Evolutionary conservation across 78 protist genomes (phyloP).

Genomic region (Isochrysis galbana): DNA sequence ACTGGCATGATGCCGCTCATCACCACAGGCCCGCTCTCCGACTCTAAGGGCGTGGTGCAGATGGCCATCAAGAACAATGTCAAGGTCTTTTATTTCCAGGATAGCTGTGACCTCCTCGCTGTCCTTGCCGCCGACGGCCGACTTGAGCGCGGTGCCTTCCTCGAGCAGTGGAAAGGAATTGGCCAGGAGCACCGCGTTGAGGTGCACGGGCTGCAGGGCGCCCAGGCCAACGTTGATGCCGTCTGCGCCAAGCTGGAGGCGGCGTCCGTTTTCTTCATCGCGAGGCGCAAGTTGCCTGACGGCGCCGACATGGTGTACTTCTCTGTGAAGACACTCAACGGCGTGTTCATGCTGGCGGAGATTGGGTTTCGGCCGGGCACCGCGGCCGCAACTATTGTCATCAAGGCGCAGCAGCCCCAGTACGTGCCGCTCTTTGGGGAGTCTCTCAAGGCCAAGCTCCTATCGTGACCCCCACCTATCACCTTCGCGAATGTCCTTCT

Average conservation of each 20-base stretch:
- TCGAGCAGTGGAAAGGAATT: conserved; percentile 1
- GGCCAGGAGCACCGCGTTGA: background rate
- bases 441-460: background rate
- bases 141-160: background rate
- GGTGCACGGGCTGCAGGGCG: background rate
- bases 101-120: background rate
- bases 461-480: background rate
- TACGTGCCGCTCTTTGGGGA: background rate
- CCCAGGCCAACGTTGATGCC: background rate
- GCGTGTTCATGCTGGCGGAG: conserved; percentile 22
- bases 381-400: background rate
- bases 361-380: background rate
- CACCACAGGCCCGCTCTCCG: background rate
- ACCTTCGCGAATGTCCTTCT: too few species aligned
- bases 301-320: conserved; percentile 14
- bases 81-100: conserved; percentile 57
- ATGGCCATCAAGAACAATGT: conserved; percentile 69
- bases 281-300: background rate
- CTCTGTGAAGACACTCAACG: conserved; percentile 26
- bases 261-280: background rate
- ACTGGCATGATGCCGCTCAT: background rate
- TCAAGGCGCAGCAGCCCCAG: conserved; percentile 7
- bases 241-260: background rate
- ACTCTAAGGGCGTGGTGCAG: conserved; percentile 40
- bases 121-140: conserved; percentile 22